Evolutionary conservation across 768 basidiomycete genomes (phyloP), one percentile per base, ranked within the genome.

Genomic region (Suillus decipiens): DNA sequence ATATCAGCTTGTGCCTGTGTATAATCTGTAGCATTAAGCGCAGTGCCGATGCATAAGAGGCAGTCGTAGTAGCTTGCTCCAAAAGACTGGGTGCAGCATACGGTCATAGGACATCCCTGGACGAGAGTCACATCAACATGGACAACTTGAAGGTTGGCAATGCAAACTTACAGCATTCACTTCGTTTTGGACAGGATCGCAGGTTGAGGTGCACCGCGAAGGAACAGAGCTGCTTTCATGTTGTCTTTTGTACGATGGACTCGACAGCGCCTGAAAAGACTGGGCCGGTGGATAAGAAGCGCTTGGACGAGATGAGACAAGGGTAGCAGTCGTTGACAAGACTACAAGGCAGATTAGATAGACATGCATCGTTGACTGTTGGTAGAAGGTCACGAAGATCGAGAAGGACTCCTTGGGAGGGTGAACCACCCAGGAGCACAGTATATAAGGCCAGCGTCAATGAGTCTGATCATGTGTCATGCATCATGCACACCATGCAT

Each of bases 1-100:
- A 83, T 64, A 34, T 68, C 59, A 1, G 31, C 45, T 56, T 81
- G 80, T 0, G 71, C 67, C 1, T 60, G 12, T 7, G 72, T 60
- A 55, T 66, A 82, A 62, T 77, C 73, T n/a, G 50, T 61, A 6
- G 66, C 59, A 47, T 75, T 61, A 36, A 70, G 31, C 2, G 73
- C 70, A 2, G 60, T 33, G 11, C 74, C 80, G 31, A 78, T 68
- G 61, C 83, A 84, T 4, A 69, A 41, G 64, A 82, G 70, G 63
- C 83, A 84, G 53, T 77, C 69, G 70, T 75, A 82, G 67, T 79
- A 82, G 5, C 64, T 60, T 0, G 66, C 71, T 63, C 79, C 76
- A 62, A 82, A 84, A 7, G 63, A 66, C 12, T 71, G 61, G 8
- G 77, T 72, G 67, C 83, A 84, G 61, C 83, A 84, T 24, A 64